Percentiles rank a stretch among this genome's conserved stretches.
phyloP scores from a whole-genome alignment of 2,329 filamentous ascomycete species.

The Sphaerostilbella broomeana region DNA sequence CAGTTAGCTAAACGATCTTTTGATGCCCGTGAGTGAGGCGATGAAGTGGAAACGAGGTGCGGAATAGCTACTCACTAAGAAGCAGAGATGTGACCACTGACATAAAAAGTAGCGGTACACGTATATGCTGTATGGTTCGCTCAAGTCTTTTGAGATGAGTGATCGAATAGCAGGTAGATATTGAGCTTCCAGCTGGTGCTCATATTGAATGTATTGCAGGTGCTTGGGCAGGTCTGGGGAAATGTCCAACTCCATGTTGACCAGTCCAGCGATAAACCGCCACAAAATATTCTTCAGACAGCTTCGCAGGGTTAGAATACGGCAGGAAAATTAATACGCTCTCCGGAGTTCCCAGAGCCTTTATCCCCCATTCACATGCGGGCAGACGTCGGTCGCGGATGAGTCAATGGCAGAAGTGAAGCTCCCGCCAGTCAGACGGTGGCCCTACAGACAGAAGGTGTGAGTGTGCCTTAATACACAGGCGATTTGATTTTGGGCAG shows the following conservation, averaged over 20 bases:
- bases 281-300: too few species aligned
- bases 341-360: too few species aligned
- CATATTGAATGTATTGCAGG: constrained; percentile 55
- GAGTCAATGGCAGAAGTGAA: constrained; percentile 5
- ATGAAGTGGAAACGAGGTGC: not conserved
- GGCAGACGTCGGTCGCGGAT: too few species aligned
- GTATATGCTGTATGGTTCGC: constrained; percentile 98
- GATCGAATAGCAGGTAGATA: constrained; percentile 83
- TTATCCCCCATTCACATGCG: too few species aligned
- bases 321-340: not conserved
- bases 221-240: constrained; percentile 36
- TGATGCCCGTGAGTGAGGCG: too few species aligned
- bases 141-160: constrained; percentile 91
- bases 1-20: not conserved
- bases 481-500: too few species aligned
- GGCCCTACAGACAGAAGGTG: too few species aligned
- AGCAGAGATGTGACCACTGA: constrained; percentile 97
- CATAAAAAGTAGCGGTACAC: constrained; percentile 97
- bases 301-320: too few species aligned
- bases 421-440: constrained; percentile 6
- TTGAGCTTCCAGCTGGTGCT: constrained; percentile 52
- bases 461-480: too few species aligned
- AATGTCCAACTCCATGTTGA: constrained; percentile 29
- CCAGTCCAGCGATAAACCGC: too few species aligned
- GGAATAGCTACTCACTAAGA: constrained; percentile 58